Evolutionary conservation across 257 asterid species (phyloP).

Genomic region (Solanum sparsipilum): DNA sequence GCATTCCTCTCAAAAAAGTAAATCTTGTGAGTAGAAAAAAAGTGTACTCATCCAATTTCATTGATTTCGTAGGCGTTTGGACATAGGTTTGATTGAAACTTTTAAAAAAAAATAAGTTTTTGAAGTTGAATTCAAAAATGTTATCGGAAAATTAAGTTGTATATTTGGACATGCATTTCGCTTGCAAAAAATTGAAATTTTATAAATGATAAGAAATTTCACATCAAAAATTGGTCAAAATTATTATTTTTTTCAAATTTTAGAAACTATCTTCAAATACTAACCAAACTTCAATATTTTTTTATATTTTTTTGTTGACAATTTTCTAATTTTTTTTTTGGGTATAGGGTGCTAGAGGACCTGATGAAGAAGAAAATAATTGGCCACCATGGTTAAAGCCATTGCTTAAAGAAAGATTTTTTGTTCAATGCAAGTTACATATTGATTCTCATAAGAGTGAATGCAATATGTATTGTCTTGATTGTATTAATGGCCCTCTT

Average conservation of each 20-base stretch:
- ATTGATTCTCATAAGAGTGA: constrained; percentile 82
- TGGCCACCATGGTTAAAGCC: constrained; percentile 87
- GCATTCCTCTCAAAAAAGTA: no score
- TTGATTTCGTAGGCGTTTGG: background rate
- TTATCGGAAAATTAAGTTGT: background rate
- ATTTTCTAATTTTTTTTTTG: background rate
- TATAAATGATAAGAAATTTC: background rate
- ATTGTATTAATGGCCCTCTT: constrained; percentile 58
- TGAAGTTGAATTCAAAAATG: background rate
- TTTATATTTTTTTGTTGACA: background rate
- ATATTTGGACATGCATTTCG: background rate
- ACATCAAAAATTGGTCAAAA: background rate
- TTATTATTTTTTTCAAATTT: background rate
- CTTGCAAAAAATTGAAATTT: background rate
- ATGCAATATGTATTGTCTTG: constrained; percentile 90
- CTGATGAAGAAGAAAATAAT: constrained; percentile 50
- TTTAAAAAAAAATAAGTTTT: fast-evolving
- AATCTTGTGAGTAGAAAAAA: no score
- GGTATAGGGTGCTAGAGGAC: constrained; percentile 46
- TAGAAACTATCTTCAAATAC: background rate
- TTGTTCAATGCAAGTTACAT: constrained; percentile 71
- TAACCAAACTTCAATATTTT: background rate
- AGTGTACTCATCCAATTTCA: no score
- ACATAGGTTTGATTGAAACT: background rate
- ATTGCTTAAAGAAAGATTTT: constrained; percentile 55